phyloP scores from a whole-genome alignment of 1,139 yeast species.

The Maudiozyma humilis region DNA sequence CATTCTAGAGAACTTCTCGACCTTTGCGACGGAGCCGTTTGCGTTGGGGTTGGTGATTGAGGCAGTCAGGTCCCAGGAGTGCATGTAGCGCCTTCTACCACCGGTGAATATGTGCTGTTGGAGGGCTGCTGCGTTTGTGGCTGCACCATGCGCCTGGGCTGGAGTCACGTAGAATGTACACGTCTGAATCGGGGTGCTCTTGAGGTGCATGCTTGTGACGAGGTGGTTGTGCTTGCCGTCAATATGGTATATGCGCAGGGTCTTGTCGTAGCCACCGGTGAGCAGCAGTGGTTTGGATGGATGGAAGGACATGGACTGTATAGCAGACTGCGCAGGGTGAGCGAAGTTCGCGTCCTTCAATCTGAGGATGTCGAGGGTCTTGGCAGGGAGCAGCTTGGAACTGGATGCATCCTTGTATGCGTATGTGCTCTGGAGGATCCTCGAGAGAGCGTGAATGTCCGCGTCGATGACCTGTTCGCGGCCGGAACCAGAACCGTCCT shows the following conservation, averaged over 20 bases:
- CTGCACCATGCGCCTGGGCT: no score
- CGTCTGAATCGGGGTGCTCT: slow-evolving; percentile 71
- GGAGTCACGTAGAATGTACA: slow-evolving; percentile 38
- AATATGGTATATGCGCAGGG: slow-evolving; percentile 76
- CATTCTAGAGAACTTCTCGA: slow-evolving; percentile 79
- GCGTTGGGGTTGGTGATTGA: slow-evolving; percentile 23
- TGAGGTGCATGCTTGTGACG: slow-evolving; percentile 73
- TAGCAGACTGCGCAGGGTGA: slow-evolving; percentile 62
- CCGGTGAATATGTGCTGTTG: slow-evolving; percentile 65
- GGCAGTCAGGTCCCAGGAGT: slow-evolving; percentile 72
- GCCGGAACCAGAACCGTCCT: slow-evolving; percentile 34
- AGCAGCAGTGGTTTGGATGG: slow-evolving; percentile 72
- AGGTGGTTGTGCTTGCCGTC: slow-evolving; percentile 83
- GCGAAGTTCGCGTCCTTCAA: slow-evolving; percentile 78
- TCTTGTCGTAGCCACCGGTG: slow-evolving; percentile 89
- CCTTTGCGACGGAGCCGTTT: slow-evolving; percentile 37
- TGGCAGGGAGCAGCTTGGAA: slow-evolving; percentile 59
- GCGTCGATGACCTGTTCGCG: slow-evolving; percentile 32
- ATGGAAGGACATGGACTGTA: slow-evolving; percentile 80
- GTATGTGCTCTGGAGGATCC: slow-evolving; percentile 51
- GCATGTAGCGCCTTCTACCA: slow-evolving; percentile 88
- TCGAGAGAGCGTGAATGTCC: slow-evolving; percentile 49
- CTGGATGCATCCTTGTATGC: slow-evolving; percentile 45
- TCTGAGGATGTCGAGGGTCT: slow-evolving; percentile 63
- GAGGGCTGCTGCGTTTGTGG: no score